Conservation (phyloP, 2,329 filamentous ascomycete species). For the Coniochaeta pulveracea region DNA sequence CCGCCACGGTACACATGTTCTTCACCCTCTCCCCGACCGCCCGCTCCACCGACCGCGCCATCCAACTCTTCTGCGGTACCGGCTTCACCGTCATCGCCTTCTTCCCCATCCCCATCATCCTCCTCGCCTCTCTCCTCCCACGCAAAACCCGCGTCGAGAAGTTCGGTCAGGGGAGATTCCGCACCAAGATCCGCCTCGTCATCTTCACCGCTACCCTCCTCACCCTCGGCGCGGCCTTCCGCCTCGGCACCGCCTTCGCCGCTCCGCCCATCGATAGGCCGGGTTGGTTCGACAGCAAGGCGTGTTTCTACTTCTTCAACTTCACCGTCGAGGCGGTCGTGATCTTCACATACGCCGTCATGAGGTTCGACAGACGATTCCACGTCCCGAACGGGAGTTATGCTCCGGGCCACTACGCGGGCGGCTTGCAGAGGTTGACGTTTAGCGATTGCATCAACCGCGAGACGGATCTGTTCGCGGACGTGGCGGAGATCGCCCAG, state of each 20-base stretch:
- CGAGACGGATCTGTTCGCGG: background rate
- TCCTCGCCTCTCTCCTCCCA: slow-evolving; percentile 36
- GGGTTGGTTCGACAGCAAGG: slow-evolving; percentile 60
- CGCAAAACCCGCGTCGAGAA: slow-evolving; percentile 31
- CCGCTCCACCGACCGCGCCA: slow-evolving; percentile 40
- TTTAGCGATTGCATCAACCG: slow-evolving; percentile 1
- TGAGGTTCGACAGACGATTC: slow-evolving; percentile 66
- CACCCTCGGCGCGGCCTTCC: slow-evolving; percentile 58
- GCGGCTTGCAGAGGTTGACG: slow-evolving; percentile 5
- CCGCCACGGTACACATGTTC: slow-evolving; percentile 49
- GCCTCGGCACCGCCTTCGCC: slow-evolving; percentile 47
- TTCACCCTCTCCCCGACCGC: slow-evolving; percentile 48
- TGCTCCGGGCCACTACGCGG: slow-evolving; percentile 38
- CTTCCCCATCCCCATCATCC: slow-evolving; percentile 48
- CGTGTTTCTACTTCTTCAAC: slow-evolving; percentile 71
- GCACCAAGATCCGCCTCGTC: slow-evolving; percentile 56
- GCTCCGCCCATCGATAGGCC: slow-evolving; percentile 37
- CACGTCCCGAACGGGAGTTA: slow-evolving; percentile 60
- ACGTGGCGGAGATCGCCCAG: background rate
- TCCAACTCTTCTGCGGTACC: slow-evolving; percentile 52
- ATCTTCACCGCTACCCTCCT: slow-evolving; percentile 47
- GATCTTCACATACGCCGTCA: slow-evolving; percentile 52
- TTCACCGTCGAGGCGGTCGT: slow-evolving; percentile 64
- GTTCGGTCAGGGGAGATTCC: slow-evolving; percentile 57
- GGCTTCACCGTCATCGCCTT: slow-evolving; percentile 56